Base-by-base conservation (phyloP, 108 stramenopile species). In the Nitzschia sp. region DNA sequence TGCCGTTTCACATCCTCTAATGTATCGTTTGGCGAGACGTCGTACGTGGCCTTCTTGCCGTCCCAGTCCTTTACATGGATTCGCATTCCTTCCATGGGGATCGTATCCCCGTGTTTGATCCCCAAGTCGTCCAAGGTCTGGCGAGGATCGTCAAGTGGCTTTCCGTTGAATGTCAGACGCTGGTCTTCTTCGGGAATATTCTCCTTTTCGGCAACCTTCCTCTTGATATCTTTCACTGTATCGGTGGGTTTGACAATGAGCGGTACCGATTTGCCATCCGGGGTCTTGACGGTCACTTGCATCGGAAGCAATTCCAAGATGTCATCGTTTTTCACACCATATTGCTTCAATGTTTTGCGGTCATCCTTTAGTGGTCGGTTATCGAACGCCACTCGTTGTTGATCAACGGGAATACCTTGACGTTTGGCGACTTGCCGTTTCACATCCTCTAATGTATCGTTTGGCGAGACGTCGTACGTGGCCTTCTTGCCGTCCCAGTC, bases 21-120 rank as follows among this genome's bases (percentile, higher is more conserved):
- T 4, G 75, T 72, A 19, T 72, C 70, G 0, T 46, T 29, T 1
- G 75, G 71, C 13, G 15, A 62, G 11, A 76, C 80, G 17, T 36
- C 34, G 24, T 70, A 38, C 8, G 57, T 54, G 23, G 29, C 15
- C 18, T 5, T 58, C 23, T 56, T 48, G 28, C 72, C 73, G 53
- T 67, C 56, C 54, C 19, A 35, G 1, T 47, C 64, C 55, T 63
- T 62, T 11, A 79, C 72, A 47, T 19, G 42, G 31, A 79, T 74
- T 55, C 74, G 33, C 78, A 61, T 61, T 5, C 60, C 60, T 42
- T 61, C 60, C 60, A 61, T 65, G 29, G 8, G 3, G 58, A 74
- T 15, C 0, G 58, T 48, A 30, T 66, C 64, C 5, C 49, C 46
- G 34, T 74, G 65, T 23, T 66, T 59, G 58, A 74, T 74, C 13